phyloP scores from a whole-genome alignment of 1,284 basidiomycete species.

The Ganoderma resinaceum region DNA sequence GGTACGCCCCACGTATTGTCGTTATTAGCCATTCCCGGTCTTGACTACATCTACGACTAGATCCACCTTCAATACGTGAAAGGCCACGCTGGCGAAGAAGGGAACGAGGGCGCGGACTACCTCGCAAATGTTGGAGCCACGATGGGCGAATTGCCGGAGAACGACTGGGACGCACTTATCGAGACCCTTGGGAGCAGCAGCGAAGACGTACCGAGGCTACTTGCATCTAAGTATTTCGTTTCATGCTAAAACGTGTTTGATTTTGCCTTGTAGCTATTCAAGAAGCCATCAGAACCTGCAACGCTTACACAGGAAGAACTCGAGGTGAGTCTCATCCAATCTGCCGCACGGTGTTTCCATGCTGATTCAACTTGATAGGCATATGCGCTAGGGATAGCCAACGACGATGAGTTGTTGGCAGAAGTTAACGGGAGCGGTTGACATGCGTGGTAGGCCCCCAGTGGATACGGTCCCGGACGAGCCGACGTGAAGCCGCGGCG shows the following conservation, averaged over 20 bases:
- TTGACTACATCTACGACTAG: conserved; percentile 16
- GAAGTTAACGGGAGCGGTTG: conserved; percentile 11
- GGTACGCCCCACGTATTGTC: conserved; percentile 15
- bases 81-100: conserved; percentile 73
- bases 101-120: conserved; percentile 82
- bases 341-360: conserved; percentile 47
- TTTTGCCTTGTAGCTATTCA: background rate
- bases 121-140: conserved; percentile 66
- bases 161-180: conserved; percentile 57
- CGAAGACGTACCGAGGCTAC: background rate
- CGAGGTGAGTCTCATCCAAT: conserved; percentile 5
- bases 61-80: conserved; percentile 70
- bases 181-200: conserved; percentile 1
- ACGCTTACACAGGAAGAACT: conserved; percentile 11
- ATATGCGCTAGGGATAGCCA: conserved; percentile 37
- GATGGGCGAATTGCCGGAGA: conserved; percentile 49
- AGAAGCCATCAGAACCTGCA: background rate
- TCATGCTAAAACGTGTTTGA: background rate
- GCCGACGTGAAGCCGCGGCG: no score
- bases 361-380: conserved; percentile 49
- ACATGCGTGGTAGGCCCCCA: no score
- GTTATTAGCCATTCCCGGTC: background rate
- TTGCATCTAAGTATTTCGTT: background rate
- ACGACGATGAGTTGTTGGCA: conserved; percentile 24
- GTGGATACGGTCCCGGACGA: no score